These are phyloP conservation scores for Starmerella tilneyi DNA, from an alignment of 805 yeast species.

Conservation along the genomic window DNA sequence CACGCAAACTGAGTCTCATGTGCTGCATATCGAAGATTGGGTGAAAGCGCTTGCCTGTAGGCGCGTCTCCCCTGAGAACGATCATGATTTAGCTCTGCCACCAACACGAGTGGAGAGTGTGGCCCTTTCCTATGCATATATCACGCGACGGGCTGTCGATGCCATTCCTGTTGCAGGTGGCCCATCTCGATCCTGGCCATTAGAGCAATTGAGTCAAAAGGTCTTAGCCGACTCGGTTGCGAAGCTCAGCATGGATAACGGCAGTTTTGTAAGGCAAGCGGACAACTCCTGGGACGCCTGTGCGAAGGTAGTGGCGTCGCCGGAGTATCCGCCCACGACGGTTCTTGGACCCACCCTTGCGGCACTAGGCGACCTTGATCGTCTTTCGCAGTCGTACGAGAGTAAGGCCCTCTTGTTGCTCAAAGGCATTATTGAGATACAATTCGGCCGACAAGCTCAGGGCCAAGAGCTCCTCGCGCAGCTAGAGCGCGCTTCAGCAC, in stretches of 20 bases:
- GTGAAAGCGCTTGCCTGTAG: neutral
- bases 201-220: neutral
- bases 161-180: neutral
- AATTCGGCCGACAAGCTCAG: slow-evolving; percentile 34
- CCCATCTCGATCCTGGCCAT: neutral
- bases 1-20: neutral
- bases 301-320: neutral
- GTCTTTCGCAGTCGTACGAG: slow-evolving; percentile 22
- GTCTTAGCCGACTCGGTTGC: neutral
- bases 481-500: slow-evolving; percentile 27
- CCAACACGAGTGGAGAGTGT: neutral
- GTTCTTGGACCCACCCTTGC: slow-evolving; percentile 24
- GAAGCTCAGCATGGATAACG: neutral
- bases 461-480: slow-evolving; percentile 38
- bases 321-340: neutral
- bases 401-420: slow-evolving; percentile 28
- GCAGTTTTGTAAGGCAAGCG: neutral
- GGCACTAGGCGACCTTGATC: slow-evolving; percentile 23
- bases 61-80: neutral
- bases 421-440: slow-evolving; percentile 33
- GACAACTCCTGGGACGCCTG: neutral
- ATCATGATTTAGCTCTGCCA: neutral
- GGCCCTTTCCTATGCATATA: neutral
- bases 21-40: slow-evolving; percentile 11
- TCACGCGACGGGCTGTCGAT: neutral